Base-by-base conservation (phyloP, 2,329 filamentous ascomycete species). In the Hyphodiscus sp. region DNA sequence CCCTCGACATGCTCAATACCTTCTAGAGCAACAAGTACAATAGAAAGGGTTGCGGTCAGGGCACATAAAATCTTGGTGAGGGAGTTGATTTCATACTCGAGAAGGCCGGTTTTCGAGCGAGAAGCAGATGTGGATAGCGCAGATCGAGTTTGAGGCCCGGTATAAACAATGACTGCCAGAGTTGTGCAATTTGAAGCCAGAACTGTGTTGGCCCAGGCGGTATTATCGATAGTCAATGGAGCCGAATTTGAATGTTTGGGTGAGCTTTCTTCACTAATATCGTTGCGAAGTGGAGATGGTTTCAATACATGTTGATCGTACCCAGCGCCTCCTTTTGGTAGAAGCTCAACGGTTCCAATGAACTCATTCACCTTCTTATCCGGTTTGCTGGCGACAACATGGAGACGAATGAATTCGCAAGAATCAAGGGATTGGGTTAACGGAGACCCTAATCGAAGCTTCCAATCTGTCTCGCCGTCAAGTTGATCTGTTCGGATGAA, bases 401-500 rank as follows among this genome's bases (percentile, higher is more conserved):
- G 77, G 33, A 86, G 73, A 18, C 82, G 77, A 50, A 83, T 77
- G 58, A 96, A 84, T 60, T 96, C 89, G 45, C 82, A 80, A 1
- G 85, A 73, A 0, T 83, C 72, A 19, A 99, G 74, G n/a, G 76
- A 80, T 66, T 99, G 94, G 0, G 91, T 92, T 23, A 97, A 71
- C 0, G 89, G 83, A 13, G 91, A 94, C 1, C 94, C 91, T 38
- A 97, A 71, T 29, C 95, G 85, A 53, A 99, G 75, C 72, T 99
- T 99, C 95, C 94, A 99, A 67, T 99, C 94, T 0, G 94, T 99
- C 73, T 99, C 94, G 62, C 94, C 94, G 65, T 99, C 94, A 10
- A 99, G 78, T 68, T 99, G 94, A 70, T 99, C 94, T 1, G 95
- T 99, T 56, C 94, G 82, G 66, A 99, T 97, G 65, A 99, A 99